Base-by-base conservation (phyloP, 495 filamentous ascomycete species). In the Antarctomyces pellizariae region DNA sequence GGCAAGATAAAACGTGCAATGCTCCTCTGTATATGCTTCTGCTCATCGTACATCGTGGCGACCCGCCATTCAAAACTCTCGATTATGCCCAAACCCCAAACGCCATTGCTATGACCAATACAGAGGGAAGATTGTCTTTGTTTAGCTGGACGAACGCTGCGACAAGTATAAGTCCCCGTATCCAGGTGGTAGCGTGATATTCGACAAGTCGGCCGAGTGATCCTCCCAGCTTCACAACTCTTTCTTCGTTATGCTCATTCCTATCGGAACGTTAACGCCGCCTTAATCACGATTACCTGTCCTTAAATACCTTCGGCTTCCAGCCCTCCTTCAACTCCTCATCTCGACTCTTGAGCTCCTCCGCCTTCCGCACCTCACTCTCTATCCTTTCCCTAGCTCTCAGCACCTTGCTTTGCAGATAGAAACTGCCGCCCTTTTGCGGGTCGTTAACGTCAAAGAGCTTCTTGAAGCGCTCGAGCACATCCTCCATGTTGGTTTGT, bases 371-470 rank as follows among this genome's bases (percentile, higher is more conserved):
- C 16, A 70, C 51, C 49, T 95, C 86, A 40, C 72, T 57, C 52
- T 95, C 86, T 56, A 95, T 74, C 34, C 86, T 58, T 50, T 97
- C 82, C 22, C 84, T 61, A 24, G 86, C 86, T 29, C 86, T 56
- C 29, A 95, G 50, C 22, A 97, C 64, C 50, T 97, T 97, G 53
- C 89, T 95, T 53, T 97, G 86, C 29, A 97, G 57, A 47, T 97
- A 97, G 45, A 97, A 95, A 42, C 80, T 91, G 8, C 86, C 86
- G 16, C 86, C 86, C 45, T 91, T 91, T 45, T 80, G 57, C 13
- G 86, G 84, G 29, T 95, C 77, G 51, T 97, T 97, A 34, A 59
- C 44, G 42, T 95, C 89, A 47, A 95, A 97, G 25, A 97, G 53
- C 35, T 69, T 71, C 65, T 95, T 95, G 61, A 93, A 97, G 22